Percentiles rank a stretch among this genome's conserved stretches.
phyloP scores from a whole-genome alignment of 2,329 filamentous ascomycete species.

The Acrodontium crateriforme region DNA sequence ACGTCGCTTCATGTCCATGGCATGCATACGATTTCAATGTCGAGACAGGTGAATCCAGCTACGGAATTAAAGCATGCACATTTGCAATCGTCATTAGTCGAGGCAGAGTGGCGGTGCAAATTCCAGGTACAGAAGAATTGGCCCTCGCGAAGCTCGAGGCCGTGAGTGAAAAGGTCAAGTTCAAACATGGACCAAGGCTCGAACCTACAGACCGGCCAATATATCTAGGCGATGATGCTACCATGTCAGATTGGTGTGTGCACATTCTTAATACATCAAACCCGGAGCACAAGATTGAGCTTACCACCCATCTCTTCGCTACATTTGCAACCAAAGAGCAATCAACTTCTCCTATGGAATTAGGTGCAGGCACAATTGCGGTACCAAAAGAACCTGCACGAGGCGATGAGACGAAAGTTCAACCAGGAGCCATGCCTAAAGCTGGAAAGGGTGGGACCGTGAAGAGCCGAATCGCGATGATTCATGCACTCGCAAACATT shows the following conservation, averaged over 20 bases:
- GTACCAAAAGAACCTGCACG: conserved; percentile 5
- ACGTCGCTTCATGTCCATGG: conserved; percentile 8
- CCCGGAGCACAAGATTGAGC: conserved; percentile 7
- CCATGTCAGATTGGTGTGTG: conserved; percentile 8
- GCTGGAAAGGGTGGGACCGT: conserved; percentile 5
- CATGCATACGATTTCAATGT: conserved; percentile 8
- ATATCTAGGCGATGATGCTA: conserved; percentile 4
- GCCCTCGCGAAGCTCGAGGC: conserved; percentile 2
- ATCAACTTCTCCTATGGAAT: conserved; percentile 4
- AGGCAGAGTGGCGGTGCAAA: no score
- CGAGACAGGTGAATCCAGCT: conserved; percentile 6
- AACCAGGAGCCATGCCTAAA: conserved; percentile 5
- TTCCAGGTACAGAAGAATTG: conserved; percentile 1
- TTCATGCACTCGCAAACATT: conserved; percentile 7
- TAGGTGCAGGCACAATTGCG: conserved; percentile 5
- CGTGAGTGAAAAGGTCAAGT: conserved; percentile 7
- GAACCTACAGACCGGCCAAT: background rate
- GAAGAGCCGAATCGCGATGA: conserved; percentile 6
- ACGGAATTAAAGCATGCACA: conserved; percentile 6
- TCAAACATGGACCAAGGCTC: conserved; percentile 4
- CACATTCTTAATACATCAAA: conserved; percentile 6
- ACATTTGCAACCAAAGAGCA: conserved; percentile 6
- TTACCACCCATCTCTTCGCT: conserved; percentile 6
- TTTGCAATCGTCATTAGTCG: conserved; percentile 4
- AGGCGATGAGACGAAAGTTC: conserved; percentile 2